These are phyloP conservation scores for Tricladium varicosporioides DNA, from an alignment of 2,329 filamentous ascomycete species.

Conservation along the genomic window DNA sequence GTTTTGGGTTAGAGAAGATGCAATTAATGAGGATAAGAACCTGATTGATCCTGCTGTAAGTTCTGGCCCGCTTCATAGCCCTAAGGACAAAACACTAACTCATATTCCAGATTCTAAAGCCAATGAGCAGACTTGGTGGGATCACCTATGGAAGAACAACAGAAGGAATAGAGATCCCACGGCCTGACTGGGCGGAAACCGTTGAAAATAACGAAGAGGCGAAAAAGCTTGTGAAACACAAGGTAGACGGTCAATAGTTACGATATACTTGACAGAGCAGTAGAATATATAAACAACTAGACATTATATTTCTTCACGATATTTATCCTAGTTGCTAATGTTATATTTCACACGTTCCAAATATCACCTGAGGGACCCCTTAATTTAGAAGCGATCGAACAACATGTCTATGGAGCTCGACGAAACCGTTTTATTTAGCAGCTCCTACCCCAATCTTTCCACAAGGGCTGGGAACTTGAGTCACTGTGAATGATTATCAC, in stretches of 20 bases:
- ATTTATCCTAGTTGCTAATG: too few species aligned
- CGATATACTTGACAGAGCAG: too few species aligned
- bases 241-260: conserved; percentile 39
- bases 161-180: conserved; percentile 69
- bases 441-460: too few species aligned
- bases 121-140: conserved; percentile 77
- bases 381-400: too few species aligned
- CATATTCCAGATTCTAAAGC: conserved; percentile 59
- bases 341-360: too few species aligned
- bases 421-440: too few species aligned
- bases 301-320: too few species aligned
- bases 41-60: conserved; percentile 67
- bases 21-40: conserved; percentile 73
- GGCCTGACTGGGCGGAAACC: conserved; percentile 49
- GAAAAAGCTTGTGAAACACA: conserved; percentile 54
- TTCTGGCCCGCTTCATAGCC: neutral
- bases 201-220: conserved; percentile 51
- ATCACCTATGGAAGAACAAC: conserved; percentile 76
- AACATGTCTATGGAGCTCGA: too few species aligned
- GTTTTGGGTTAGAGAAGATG: conserved; percentile 90
- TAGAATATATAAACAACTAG: neutral
- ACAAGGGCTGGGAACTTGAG: too few species aligned
- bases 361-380: too few species aligned
- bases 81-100: conserved; percentile 10
- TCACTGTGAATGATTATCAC: too few species aligned